Base-by-base conservation (phyloP, 2,329 filamentous ascomycete species). In the Xylariaceae sp. region DNA sequence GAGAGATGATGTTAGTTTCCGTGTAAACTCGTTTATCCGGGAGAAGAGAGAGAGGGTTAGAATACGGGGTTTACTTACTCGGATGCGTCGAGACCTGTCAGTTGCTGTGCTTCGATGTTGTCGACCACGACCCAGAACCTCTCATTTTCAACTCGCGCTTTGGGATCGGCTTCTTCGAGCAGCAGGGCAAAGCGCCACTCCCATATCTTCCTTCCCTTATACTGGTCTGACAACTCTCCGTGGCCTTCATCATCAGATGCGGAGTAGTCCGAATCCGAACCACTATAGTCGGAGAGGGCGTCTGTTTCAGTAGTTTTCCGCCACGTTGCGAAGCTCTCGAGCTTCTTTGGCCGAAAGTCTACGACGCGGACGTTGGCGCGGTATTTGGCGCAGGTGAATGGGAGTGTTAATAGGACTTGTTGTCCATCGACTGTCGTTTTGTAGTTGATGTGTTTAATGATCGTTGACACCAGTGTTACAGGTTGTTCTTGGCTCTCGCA, bases 131-230 rank as follows among this genome's bases (percentile, higher is more conserved):
- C 76, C 73, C 85, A 88, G 41, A 91, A 61, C 22, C 72, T 71
- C 6, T 74, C 61, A 12, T 70, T 75, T 12, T 64, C 56, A 25
- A 62, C 56, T n/a, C 59, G 54, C 36, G 55, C 52, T 35, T 57
- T 62, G 4, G 68, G 60, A 23, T 68, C 63, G 0, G 78, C 82
- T 53, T 91, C 87, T 64, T 95, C 86, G 1, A 96, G 77, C 11
- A 86, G 73, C 20, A 97, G 73, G 19, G 79, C 80, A 65, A 96
- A 96, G 12, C 79, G 77, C 91, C 91, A 96, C 64, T 93, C 82
- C 86, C 88, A 95, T 6, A 64, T 59, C 11, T 54, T 61, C 5
- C 53, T 29, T n/a, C 53, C 49, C 2, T 61, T 36, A n/a, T 57
- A 61, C 4, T 54, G 53, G 21, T 58, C 48, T n/a, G n/a, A n/a